These are phyloP conservation scores for Hymenotorrendiella dingleyae DNA, from an alignment of 2,329 filamentous ascomycete species.

Conservation along the genomic window DNA sequence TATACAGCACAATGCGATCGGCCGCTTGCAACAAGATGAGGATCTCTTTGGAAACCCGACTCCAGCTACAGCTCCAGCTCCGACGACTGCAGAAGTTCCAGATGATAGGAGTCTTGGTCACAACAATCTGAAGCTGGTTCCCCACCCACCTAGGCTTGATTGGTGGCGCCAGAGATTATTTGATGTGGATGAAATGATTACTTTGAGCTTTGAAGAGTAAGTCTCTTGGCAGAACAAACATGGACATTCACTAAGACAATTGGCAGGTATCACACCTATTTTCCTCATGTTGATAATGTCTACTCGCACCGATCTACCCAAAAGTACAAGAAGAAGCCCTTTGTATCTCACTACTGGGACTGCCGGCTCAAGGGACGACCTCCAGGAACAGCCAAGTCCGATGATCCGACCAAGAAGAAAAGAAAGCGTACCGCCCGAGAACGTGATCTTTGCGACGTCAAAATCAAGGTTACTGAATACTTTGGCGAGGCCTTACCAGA, in stretches of 20 bases:
- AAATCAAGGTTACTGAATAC: slow-evolving; percentile 81
- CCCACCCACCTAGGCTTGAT: slow-evolving; percentile 61
- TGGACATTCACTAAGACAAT: slow-evolving; percentile 5
- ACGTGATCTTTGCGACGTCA: slow-evolving; percentile 76
- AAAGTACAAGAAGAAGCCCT: slow-evolving; percentile 74
- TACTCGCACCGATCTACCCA: slow-evolving; percentile 81
- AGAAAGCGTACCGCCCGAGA: slow-evolving; percentile 70
- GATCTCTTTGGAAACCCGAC: slow-evolving; percentile 33
- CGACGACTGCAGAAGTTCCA: no score
- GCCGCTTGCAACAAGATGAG: slow-evolving; percentile 33
- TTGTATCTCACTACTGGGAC: slow-evolving; percentile 80
- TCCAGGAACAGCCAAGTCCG: slow-evolving; percentile 71
- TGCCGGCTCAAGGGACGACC: slow-evolving; percentile 75
- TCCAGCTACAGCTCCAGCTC: slow-evolving; percentile 20
- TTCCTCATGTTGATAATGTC: slow-evolving; percentile 77
- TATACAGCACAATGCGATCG: slow-evolving; percentile 30
- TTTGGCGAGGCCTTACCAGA: slow-evolving; percentile 47
- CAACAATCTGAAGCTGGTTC: slow-evolving; percentile 50
- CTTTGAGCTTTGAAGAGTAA: slow-evolving; percentile 69
- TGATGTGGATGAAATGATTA: slow-evolving; percentile 66
- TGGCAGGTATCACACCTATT: slow-evolving; percentile 68
- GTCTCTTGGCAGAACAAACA: slow-evolving; percentile 20
- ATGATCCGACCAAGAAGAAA: slow-evolving; percentile 77
- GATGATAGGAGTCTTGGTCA: slow-evolving; percentile 45
- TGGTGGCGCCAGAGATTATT: slow-evolving; percentile 69